Evolutionary conservation across 2,329 filamentous ascomycete genomes (phyloP).

Genomic region (Chalara sp.): DNA sequence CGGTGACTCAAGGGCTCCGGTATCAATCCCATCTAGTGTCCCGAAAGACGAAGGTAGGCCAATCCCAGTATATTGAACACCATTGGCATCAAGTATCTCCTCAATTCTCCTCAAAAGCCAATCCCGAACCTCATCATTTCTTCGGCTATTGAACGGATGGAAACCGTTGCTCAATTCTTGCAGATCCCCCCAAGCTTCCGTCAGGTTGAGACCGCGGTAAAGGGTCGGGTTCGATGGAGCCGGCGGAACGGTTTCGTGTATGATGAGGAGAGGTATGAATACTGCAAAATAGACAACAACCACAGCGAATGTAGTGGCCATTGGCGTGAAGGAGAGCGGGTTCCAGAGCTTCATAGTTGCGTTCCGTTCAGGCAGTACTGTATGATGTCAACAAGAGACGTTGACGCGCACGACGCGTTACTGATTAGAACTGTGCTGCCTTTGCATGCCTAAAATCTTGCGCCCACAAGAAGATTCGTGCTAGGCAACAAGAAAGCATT

Average conservation of each 20-base stretch:
- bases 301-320: conserved; percentile 75
- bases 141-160: conserved; percentile 82
- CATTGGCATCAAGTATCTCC: conserved; percentile 60
- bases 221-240: conserved; percentile 48
- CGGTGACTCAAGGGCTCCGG: conserved; percentile 14
- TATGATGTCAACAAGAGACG: too few species aligned
- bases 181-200: conserved; percentile 81
- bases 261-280: conserved; percentile 61
- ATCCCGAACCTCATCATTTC: conserved; percentile 72
- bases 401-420: too few species aligned
- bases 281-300: conserved; percentile 72
- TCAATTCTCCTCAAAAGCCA: conserved; percentile 69
- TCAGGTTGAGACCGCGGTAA: conserved; percentile 66
- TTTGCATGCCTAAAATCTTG: too few species aligned
- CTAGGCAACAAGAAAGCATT: too few species aligned
- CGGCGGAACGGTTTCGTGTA: conserved; percentile 70
- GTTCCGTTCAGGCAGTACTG: too few species aligned
- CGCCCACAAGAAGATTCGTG: too few species aligned
- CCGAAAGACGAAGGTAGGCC: conserved; percentile 10
- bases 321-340: conserved; percentile 70
- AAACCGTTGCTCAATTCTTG: conserved; percentile 66
- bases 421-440: too few species aligned
- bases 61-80: conserved; percentile 39
- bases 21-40: conserved; percentile 11
- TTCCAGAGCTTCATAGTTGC: conserved; percentile 32